Conservation (phyloP, 805 yeast genomes). For the Hanseniaspora mollemarum region DNA sequence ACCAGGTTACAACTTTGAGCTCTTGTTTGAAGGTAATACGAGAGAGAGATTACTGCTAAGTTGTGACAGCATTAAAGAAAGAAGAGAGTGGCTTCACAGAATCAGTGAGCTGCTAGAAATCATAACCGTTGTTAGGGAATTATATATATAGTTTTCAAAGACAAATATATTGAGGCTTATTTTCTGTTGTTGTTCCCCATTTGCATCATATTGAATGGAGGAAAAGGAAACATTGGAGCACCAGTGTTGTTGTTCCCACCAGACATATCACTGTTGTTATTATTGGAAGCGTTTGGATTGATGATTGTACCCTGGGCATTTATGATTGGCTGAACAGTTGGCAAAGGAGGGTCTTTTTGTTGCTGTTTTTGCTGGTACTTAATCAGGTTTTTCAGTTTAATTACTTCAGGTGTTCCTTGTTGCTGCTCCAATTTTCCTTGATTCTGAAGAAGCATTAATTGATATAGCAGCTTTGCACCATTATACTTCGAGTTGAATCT, state of each 20-base stretch:
- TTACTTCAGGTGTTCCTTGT: constrained; percentile 7
- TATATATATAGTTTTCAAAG: not conserved
- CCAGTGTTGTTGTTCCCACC: not conserved
- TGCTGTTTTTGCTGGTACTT: constrained; percentile 16
- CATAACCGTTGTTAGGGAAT: not conserved
- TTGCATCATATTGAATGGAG: constrained; percentile 15
- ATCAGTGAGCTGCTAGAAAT: constrained; percentile 9
- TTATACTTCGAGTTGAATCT: constrained; percentile 66
- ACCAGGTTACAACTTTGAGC: constrained; percentile 11
- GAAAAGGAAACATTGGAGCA: constrained; percentile 12
- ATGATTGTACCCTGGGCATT: constrained; percentile 11
- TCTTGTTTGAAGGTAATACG: not conserved
- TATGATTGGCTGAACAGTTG: constrained; percentile 7
- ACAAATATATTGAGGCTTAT: not conserved
- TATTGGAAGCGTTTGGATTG: constrained; percentile 9
- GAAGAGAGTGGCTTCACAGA: constrained; percentile 10
- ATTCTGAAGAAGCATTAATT: constrained; percentile 30
- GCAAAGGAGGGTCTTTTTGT: constrained; percentile 16
- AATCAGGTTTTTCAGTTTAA: constrained; percentile 11
- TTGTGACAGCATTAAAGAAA: constrained; percentile 6
- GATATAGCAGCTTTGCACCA: constrained; percentile 67
- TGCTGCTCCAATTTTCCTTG: constrained; percentile 26
- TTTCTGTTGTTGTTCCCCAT: constrained; percentile 5
- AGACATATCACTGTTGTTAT: constrained; percentile 1
- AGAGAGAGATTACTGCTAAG: constrained; percentile 4